A percentile compares a stretch with the other conserved stretches of the same genome.
Conservation (phyloP, 257 asterid species). For the Vinca minor region DNA sequence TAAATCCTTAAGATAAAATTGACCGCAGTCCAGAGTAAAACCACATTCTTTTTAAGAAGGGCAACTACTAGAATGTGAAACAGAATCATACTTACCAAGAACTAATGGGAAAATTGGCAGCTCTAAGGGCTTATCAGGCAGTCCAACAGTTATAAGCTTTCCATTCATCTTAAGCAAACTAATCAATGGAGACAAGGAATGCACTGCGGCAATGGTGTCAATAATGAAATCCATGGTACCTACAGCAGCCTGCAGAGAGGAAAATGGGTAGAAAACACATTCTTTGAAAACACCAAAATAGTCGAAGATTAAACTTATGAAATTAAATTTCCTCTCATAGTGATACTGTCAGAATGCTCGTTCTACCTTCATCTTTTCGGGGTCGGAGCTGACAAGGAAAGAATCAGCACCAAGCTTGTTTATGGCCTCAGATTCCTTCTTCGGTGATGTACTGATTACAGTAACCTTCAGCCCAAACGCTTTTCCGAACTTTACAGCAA, state of each 20-base stretch:
- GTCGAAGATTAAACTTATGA: background rate
- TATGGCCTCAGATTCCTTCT: slow-evolving; percentile 44
- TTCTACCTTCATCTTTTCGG: slow-evolving; percentile 37
- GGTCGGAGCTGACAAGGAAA: slow-evolving; percentile 41
- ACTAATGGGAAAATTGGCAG: slow-evolving; percentile 54
- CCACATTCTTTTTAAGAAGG: background rate
- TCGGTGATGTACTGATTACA: slow-evolving; percentile 50
- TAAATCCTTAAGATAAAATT: background rate
- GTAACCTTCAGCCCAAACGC: slow-evolving; percentile 63
- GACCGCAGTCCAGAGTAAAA: background rate
- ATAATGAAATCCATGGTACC: slow-evolving; percentile 62
- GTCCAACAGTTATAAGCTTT: slow-evolving; percentile 47
- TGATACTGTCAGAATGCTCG: background rate
- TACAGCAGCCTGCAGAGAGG: slow-evolving; percentile 36
- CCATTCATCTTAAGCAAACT: slow-evolving; percentile 51
- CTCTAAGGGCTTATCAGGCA: slow-evolving; percentile 53
- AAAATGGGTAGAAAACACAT: background rate
- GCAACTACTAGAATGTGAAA: background rate
- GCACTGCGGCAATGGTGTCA: slow-evolving; percentile 46
- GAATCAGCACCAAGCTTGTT: slow-evolving; percentile 49
- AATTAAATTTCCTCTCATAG: background rate
- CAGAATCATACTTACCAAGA: slow-evolving; percentile 30
- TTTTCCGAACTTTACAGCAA: slow-evolving; percentile 64
- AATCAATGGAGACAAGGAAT: slow-evolving; percentile 43
- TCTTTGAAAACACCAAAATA: background rate